A percentile compares a stretch with the other conserved stretches of the same genome.
phyloP scores from a whole-genome alignment of 2,329 filamentous ascomycete species.

The Harringtonia aguacate region DNA sequence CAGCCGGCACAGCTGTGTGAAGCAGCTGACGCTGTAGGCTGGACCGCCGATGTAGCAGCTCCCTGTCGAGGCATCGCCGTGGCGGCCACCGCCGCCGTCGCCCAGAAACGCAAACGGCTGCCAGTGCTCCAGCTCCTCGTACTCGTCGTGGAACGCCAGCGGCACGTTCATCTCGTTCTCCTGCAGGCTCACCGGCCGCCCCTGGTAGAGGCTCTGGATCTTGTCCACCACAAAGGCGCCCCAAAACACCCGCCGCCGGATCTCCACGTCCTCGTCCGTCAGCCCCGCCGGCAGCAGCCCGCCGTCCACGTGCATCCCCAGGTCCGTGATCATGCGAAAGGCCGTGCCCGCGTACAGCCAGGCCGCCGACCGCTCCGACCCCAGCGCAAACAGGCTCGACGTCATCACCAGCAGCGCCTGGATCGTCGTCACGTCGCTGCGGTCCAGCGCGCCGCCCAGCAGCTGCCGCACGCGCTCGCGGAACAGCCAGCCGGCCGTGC shows the following conservation, averaged over 20 bases:
- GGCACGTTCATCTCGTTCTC: constrained; percentile 35
- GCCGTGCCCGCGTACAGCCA: constrained; percentile 28
- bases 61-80: no score
- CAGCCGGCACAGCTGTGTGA: constrained; percentile 8
- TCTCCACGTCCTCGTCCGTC: constrained; percentile 20
- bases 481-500: no score
- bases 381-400: constrained; percentile 37
- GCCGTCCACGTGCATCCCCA: constrained; percentile 16
- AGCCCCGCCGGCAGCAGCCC: constrained; percentile 4
- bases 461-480: no score
- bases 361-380: constrained; percentile 34
- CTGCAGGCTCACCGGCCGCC: constrained; percentile 35
- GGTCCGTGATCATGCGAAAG: constrained; percentile 15
- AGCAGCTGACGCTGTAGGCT: constrained; percentile 8
- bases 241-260: constrained; percentile 14
- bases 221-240: constrained; percentile 22
- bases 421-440: constrained; percentile 41
- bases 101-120: constrained; percentile 20
- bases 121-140: constrained; percentile 41
- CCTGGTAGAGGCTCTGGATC: constrained; percentile 43
- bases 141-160: constrained; percentile 35
- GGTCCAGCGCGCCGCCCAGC: constrained; percentile 23
- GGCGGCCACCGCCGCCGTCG: no score
- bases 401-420: constrained; percentile 42
- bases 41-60: background rate